These are phyloP conservation scores for Phyllostachys edulis DNA, from an alignment of 176 grass and related monocot genomes.

Conservation along the genomic window DNA sequence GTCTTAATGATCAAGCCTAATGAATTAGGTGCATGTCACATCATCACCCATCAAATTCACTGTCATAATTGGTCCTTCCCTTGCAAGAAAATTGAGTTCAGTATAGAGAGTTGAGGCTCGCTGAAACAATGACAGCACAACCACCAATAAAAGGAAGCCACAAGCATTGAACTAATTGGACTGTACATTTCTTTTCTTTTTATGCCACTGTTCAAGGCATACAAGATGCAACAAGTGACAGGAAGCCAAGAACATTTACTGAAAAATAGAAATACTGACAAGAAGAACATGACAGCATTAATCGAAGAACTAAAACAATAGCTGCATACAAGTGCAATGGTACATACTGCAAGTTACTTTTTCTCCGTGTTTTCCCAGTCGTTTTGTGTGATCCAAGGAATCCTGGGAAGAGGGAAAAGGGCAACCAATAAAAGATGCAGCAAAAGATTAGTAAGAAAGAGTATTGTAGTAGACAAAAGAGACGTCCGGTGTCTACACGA, in stretches of 20 bases:
- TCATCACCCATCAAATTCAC: background rate
- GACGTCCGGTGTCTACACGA: too few species aligned
- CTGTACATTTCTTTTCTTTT: background rate
- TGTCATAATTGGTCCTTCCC: background rate
- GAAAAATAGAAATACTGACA: too few species aligned
- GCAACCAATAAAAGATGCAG: background rate
- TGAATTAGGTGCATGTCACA: conserved; percentile 24
- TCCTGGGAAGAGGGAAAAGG: background rate
- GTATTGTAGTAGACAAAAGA: too few species aligned
- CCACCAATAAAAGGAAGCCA: background rate
- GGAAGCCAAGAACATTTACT: background rate
- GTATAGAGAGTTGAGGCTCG: too few species aligned
- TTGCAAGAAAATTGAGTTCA: background rate
- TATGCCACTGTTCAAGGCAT: background rate
- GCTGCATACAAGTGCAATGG: background rate
- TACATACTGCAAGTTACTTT: background rate
- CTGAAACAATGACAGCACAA: background rate
- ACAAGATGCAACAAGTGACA: too few species aligned
- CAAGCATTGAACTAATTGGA: background rate
- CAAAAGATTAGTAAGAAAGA: background rate
- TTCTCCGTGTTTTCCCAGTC: background rate
- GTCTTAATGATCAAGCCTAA: background rate
- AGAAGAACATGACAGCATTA: too few species aligned
- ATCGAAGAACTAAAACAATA: background rate
- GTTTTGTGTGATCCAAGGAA: background rate